These are phyloP conservation scores for Zymoseptoria passerinii DNA, from an alignment of 2,329 filamentous ascomycete genomes.

Conservation along the genomic window DNA sequence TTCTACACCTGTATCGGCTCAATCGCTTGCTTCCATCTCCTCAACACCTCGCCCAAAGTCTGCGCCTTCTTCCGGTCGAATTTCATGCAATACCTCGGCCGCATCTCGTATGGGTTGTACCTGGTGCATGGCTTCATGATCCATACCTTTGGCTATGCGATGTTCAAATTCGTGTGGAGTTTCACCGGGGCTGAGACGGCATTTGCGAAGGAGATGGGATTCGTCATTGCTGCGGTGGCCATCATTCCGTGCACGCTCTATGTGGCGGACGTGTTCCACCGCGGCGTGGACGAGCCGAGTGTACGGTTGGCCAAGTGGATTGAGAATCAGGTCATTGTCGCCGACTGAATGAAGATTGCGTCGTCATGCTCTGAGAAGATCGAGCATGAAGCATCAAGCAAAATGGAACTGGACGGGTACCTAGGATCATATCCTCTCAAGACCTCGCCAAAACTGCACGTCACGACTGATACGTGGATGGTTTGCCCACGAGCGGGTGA, in stretches of 20 bases:
- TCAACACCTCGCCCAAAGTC: neutral
- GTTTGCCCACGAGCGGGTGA: no score
- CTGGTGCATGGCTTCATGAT: neutral
- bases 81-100: neutral
- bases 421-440: no score
- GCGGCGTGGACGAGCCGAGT: neutral
- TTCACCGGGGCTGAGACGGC: neutral
- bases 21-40: neutral
- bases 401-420: no score
- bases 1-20: neutral
- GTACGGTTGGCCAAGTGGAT: conserved; percentile 1
- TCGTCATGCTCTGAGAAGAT: no score
- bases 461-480: no score
- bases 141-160: neutral
- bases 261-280: neutral
- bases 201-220: neutral
- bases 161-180: neutral
- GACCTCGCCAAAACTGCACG: no score
- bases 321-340: neutral
- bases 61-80: neutral
- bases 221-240: neutral
- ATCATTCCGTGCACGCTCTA: neutral
- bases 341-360: neutral
- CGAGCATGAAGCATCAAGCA: no score
- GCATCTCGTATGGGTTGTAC: neutral